Percentiles rank a stretch among this genome's conserved stretches.
phyloP scores from a whole-genome alignment of 2,329 filamentous ascomycete genomes.

The Pezicula rhizophila region DNA sequence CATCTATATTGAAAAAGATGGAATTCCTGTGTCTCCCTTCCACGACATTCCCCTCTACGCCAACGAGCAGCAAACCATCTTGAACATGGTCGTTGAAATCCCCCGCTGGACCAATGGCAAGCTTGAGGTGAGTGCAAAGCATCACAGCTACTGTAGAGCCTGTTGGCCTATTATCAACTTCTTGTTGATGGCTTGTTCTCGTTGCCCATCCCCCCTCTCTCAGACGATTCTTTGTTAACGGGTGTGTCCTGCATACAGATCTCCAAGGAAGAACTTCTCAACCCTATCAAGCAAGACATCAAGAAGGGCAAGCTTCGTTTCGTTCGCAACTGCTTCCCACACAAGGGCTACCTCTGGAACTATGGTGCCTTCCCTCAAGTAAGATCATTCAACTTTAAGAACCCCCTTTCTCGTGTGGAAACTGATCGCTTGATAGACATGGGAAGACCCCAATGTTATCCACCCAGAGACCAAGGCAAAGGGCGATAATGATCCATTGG shows the following conservation, averaged over 20 bases:
- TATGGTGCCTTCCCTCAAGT: conserved; percentile 99
- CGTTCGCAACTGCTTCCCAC: conserved; percentile 99
- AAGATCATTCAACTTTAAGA: conserved; percentile 28
- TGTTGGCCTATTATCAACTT: conserved; percentile 1
- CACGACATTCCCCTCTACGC: conserved; percentile 98
- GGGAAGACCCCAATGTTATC: conserved; percentile 94
- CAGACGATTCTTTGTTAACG: conserved; percentile 8
- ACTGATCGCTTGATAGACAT: conserved; percentile 58
- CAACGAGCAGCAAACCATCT: conserved; percentile 88
- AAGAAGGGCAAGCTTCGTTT: conserved; percentile 99
- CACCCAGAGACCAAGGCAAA: conserved; percentile 99
- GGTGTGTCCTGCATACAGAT: conserved; percentile 52
- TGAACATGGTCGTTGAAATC: conserved; percentile 99
- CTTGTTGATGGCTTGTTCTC: conserved; percentile 8
- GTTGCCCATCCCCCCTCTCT: not conserved
- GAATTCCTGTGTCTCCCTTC: conserved; percentile 87
- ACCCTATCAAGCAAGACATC: conserved; percentile 98
- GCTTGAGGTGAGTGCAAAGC: conserved; percentile 71
- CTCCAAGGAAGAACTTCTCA: conserved; percentile 96
- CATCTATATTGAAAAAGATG: conserved; percentile 97
- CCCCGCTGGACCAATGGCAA: conserved; percentile 99
- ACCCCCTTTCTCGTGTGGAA: not conserved
- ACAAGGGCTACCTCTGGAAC: conserved; percentile 99
- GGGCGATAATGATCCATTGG: conserved; percentile 98
- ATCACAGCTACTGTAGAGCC: not conserved